Evolutionary conservation across 441 rosid species (phyloP), one percentile per base, ranked within the genome.

Genomic region (Bocquillonia castaneifolia): DNA sequence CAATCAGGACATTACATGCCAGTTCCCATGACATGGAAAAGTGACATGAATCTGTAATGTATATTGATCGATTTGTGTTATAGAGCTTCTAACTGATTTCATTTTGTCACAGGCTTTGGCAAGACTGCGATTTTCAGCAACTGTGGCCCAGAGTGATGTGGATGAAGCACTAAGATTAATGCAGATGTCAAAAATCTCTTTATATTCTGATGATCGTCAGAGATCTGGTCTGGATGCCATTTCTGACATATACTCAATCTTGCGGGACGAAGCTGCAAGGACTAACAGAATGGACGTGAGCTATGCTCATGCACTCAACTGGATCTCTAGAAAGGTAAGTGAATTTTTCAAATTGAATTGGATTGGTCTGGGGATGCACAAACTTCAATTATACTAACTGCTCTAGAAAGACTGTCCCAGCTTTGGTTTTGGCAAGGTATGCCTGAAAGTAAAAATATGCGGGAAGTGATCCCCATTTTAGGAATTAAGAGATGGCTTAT

Each of bases 101-200:
- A 26, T 77, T 70, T 42, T 26, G 53, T 34, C 63, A 37, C 82
- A 92, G 99, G 95, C 98, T 72, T 84, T 96, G 70, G 96, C 99
- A 73, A 87, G 99, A 80, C 89, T 96, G 48, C 86, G 98, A 56
- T 92, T 96, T 80, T 92, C 99, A 25, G 97, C 88, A 76, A 80
- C 87, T 57, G 98, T 96, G 74, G 95, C 96, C 45, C 99, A 96
- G 79, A 95, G 98, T 72, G 98, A 95, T 67, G 96, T 95, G 72
- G 97, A 95, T 68, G 99, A 95, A 74, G 98, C 99, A 53, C 88
- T 95, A 20, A 79, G 99, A 75, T 77, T 90, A 65, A 95, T 92
- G 96, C 99, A 95, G 79, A 95, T 95, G 99, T 95, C 99, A 25
- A 95, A 95, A 58, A 90, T 92, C 85, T 92, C 99, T n/a, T 54